Conservation (phyloP, 23 red algal genomes). For the Cyanidioschyzon merolae region DNA sequence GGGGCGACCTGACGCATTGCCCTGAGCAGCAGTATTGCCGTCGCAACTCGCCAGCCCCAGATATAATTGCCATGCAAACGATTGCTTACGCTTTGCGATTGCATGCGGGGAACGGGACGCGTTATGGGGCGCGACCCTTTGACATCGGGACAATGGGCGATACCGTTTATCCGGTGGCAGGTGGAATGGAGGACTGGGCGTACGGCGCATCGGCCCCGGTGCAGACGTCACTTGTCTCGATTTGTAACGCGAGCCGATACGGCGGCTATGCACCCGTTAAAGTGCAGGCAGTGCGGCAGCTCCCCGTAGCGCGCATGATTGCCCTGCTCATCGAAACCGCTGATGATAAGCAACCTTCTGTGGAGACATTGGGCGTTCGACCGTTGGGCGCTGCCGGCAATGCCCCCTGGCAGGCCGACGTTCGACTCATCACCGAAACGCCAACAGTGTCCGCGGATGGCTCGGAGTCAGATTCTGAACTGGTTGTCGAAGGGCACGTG, state of each 20-base stretch:
- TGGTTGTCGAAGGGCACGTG: slow-evolving; percentile 77
- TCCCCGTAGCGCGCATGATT: slow-evolving; percentile 35
- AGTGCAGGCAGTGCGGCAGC: slow-evolving; percentile 14
- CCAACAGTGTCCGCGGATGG: not conserved
- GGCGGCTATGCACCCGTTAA: slow-evolving; percentile 42
- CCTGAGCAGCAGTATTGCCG: not conserved
- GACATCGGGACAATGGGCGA: slow-evolving; percentile 78
- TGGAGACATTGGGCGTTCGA: slow-evolving; percentile 39
- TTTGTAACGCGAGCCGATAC: slow-evolving; percentile 35
- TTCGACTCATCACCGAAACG: not conserved
- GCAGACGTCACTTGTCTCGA: slow-evolving; percentile 35
- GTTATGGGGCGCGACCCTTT: slow-evolving; percentile 36
- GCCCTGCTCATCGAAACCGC: slow-evolving; percentile 84
- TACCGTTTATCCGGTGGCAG: slow-evolving; percentile 77
- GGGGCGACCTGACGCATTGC: slow-evolving; percentile 85
- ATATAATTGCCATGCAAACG: slow-evolving; percentile 44
- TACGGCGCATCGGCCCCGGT: slow-evolving; percentile 46
- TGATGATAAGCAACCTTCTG: slow-evolving; percentile 42
- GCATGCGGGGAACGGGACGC: slow-evolving; percentile 40
- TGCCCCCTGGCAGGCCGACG: not conserved
- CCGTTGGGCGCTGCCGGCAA: not conserved
- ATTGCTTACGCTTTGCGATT: slow-evolving; percentile 34
- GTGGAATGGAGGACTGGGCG: slow-evolving; percentile 96
- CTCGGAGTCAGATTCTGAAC: not conserved
- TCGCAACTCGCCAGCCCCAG: slow-evolving; percentile 37